Evolutionary conservation across 805 yeast species (phyloP).

Genomic region (Sugiyamaella floridensis): DNA sequence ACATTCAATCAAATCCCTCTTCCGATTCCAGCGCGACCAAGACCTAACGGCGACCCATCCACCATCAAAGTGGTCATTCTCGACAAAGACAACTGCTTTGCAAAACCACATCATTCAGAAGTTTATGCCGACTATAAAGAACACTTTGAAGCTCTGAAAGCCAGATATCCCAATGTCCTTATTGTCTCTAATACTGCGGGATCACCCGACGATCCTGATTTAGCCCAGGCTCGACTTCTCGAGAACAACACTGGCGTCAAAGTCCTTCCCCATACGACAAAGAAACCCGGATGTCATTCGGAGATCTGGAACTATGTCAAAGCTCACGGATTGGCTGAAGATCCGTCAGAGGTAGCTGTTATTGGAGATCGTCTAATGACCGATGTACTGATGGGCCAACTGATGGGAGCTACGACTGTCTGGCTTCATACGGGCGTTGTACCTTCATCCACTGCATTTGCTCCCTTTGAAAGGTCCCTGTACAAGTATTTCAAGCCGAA

Average conservation of each 20-base stretch:
- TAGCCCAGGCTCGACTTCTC: conserved; percentile 52
- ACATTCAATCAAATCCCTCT: conserved; percentile 56
- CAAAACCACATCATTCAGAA: conserved; percentile 69
- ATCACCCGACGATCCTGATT: conserved; percentile 60
- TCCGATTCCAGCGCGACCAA: conserved; percentile 32
- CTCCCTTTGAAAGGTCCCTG: conserved; percentile 14
- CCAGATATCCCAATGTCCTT: conserved; percentile 55
- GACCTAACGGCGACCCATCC: conserved; percentile 14
- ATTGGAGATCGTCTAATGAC: conserved; percentile 90
- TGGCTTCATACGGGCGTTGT: conserved; percentile 80
- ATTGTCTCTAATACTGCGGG: conserved; percentile 95
- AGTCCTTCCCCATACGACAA: conserved; percentile 29
- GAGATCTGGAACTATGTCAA: conserved; percentile 61
- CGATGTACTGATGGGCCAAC: conserved; percentile 87
- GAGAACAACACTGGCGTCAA: conserved; percentile 46
- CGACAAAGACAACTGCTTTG: conserved; percentile 95
- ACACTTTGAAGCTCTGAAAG: conserved; percentile 49
- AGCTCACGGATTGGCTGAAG: conserved; percentile 37
- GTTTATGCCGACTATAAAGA: conserved; percentile 67
- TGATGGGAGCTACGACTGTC: conserved; percentile 79
- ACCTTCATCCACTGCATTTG: conserved; percentile 10
- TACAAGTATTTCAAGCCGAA: not conserved
- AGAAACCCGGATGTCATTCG: conserved; percentile 37
- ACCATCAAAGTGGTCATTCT: conserved; percentile 69
- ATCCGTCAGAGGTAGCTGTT: conserved; percentile 65